Conservation (phyloP, 306 rosid genomes). For the Ormosia semicastrata region DNA sequence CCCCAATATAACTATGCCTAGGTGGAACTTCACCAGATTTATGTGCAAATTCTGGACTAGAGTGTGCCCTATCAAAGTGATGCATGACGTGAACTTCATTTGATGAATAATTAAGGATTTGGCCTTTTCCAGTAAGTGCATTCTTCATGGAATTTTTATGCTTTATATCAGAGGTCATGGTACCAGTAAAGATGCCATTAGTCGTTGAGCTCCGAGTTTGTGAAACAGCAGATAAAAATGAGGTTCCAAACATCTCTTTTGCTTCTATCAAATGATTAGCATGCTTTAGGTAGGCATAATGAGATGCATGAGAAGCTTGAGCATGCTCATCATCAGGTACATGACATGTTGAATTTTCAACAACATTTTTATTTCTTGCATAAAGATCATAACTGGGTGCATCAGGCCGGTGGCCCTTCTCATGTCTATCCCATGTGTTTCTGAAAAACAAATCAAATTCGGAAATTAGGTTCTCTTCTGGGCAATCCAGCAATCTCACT, state of each 20-base stretch:
- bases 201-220: conserved; percentile 37
- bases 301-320: conserved; percentile 13
- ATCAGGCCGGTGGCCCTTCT: conserved; percentile 69
- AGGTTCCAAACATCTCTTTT: conserved; percentile 28
- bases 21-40: conserved; percentile 50
- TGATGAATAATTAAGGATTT: conserved; percentile 36
- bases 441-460: conserved; percentile 72
- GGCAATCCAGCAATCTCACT: conserved; percentile 57
- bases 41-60: conserved; percentile 62
- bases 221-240: conserved; percentile 34
- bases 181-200: conserved; percentile 26
- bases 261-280: conserved; percentile 26
- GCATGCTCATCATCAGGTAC: conserved; percentile 36
- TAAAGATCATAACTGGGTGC: conserved; percentile 37
- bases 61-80: conserved; percentile 50
- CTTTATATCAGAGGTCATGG: conserved; percentile 39
- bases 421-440: conserved; percentile 84
- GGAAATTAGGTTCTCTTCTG: conserved; percentile 49
- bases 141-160: conserved; percentile 33
- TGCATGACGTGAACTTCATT: conserved; percentile 49
- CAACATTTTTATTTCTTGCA: conserved; percentile 27
- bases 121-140: conserved; percentile 31
- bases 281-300: conserved; percentile 24
- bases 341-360: conserved; percentile 31
- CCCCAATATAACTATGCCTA: conserved; percentile 27